Percentiles rank a stretch among this genome's conserved stretches.
phyloP scores from a whole-genome alignment of 768 basidiomycete genomes.

The Xanthoconium purpureum region DNA sequence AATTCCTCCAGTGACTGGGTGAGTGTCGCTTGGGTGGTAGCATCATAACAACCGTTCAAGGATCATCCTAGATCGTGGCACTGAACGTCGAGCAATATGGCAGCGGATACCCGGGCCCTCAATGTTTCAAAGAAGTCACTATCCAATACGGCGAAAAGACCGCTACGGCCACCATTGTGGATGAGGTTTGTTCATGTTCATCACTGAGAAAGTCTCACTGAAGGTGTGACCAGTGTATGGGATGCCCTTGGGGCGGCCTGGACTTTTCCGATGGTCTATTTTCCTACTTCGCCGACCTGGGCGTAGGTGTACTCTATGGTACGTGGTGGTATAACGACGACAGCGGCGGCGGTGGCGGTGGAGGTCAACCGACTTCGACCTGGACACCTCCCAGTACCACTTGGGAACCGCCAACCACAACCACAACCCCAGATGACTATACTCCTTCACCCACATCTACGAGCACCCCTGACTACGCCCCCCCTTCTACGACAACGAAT shows the following conservation, averaged over 20 bases:
- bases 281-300: slow-evolving; percentile 48
- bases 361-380: slow-evolving; percentile 9
- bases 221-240: slow-evolving; percentile 49
- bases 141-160: slow-evolving; percentile 63
- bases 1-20: slow-evolving; percentile 45
- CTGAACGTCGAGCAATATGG: slow-evolving; percentile 55
- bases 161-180: slow-evolving; percentile 55
- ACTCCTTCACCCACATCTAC: slow-evolving; percentile 16
- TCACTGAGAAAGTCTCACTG: neutral
- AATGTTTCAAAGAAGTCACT: slow-evolving; percentile 60
- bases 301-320: slow-evolving; percentile 56
- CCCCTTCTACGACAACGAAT: slow-evolving; percentile 22
- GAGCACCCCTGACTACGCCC: slow-evolving; percentile 16
- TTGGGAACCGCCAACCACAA: slow-evolving; percentile 22
- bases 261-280: slow-evolving; percentile 72
- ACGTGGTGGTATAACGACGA: slow-evolving; percentile 55
- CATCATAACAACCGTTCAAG: slow-evolving; percentile 1
- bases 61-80: slow-evolving; percentile 47
- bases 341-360: slow-evolving; percentile 30
- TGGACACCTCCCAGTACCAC: slow-evolving; percentile 16
- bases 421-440: slow-evolving; percentile 19
- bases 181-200: slow-evolving; percentile 44
- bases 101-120: slow-evolving; percentile 56
- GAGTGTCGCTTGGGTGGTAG: slow-evolving; percentile 16
- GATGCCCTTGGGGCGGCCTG: slow-evolving; percentile 61